phyloP scores from a whole-genome alignment of 768 basidiomycete species.

The button mushroom (Agaricus bisporus) region DNA sequence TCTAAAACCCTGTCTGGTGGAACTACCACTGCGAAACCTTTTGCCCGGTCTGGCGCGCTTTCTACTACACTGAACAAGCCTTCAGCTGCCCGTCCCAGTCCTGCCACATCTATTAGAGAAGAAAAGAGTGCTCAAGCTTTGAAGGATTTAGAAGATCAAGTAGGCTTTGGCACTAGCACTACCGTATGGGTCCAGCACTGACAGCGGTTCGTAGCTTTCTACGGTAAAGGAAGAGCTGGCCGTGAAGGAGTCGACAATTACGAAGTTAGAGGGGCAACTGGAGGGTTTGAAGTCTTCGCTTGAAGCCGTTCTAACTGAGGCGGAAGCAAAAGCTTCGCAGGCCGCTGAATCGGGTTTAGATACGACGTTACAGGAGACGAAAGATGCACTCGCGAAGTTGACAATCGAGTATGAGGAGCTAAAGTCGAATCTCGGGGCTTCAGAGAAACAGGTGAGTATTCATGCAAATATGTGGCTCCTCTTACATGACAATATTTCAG shows the following conservation, averaged over 20 bases:
- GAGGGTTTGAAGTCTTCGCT: constrained; percentile 44
- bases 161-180: constrained; percentile 16
- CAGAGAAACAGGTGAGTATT: constrained; percentile 46
- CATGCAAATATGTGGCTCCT: neutral
- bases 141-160: constrained; percentile 58
- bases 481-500: constrained; percentile 26
- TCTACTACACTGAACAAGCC: constrained; percentile 2
- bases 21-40: neutral
- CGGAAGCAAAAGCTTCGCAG: constrained; percentile 36
- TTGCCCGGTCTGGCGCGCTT: constrained; percentile 1
- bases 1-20: constrained; percentile 40
- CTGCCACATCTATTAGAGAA: constrained; percentile 73
- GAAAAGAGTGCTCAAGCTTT: constrained; percentile 40
- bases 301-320: constrained; percentile 37
- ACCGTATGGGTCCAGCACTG: neutral
- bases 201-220: constrained; percentile 40
- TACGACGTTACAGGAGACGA: constrained; percentile 37
- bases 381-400: constrained; percentile 32
- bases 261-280: constrained; percentile 48
- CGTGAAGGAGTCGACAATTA: constrained; percentile 43
- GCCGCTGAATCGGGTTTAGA: constrained; percentile 42
- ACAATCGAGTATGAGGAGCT: constrained; percentile 25
- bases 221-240: constrained; percentile 49
- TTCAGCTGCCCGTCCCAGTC: constrained; percentile 19
- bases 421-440: constrained; percentile 30